Evolutionary conservation across 179 eudicot species (phyloP), one percentile per base, ranked within the genome.

Genomic region (Spinacia oleracea): DNA sequence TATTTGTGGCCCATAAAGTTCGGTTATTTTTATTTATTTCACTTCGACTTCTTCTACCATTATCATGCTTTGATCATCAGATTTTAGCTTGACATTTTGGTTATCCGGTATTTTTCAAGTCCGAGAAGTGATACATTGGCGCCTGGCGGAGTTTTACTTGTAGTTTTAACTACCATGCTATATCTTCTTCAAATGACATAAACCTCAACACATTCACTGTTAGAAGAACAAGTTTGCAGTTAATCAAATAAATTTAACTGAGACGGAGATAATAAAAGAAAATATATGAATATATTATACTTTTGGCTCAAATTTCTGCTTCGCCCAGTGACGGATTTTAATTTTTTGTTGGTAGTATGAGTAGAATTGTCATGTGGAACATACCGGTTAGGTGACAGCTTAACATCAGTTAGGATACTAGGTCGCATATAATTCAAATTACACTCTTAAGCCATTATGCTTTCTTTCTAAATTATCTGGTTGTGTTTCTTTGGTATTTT

Each of bases 141-240:
- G 14, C 20, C n/a, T 25, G 51, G 55, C 46, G 9, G 16, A 27
- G 38, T 29, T 64, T 16, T n/a, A 27, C 68, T 40, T 42, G 15
- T 59, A n/a, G 3, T 32, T 48, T 50, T 29, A 18, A 35, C 58
- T 27, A 20, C n/a, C 40, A 58, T 73, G 50, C 67, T 35, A 12
- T 18, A 35, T 56, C 63, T 23, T 58, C 45, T 15, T 9, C 14
- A 56, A 34, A 25, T 34, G 43, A 21, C 9, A 65, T 0, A 32
- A 46, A 42, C 20, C n/a, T 23, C 23, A 45, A 48, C 34, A 50
- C 34, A 11, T 67, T 42, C 40, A n/a, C 40, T 56, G 11, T 10
- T 50, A 23, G 68, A 77, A 38, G 79, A 77, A 35, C 31, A 10
- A 42, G 42, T 55, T 12, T 27, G 18, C 53, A 34, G n/a, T 51